Conservation (phyloP, 2,329 filamentous ascomycete species). For the Pseudogymnoascus verrucosus region DNA sequence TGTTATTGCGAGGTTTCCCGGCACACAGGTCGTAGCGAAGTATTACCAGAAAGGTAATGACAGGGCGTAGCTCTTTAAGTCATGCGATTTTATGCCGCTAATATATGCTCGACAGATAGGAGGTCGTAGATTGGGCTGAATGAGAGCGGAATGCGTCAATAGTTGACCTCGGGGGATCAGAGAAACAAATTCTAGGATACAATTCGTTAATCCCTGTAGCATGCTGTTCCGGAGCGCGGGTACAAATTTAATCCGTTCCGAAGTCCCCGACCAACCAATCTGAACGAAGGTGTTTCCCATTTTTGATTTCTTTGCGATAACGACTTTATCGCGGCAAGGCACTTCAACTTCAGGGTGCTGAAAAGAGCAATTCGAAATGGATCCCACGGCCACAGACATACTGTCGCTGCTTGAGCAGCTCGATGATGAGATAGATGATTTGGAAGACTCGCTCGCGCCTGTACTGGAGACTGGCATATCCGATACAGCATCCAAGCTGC, state of each 20-base stretch:
- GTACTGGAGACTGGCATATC: conserved; percentile 58
- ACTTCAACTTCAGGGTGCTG: conserved; percentile 1
- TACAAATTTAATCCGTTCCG: not conserved
- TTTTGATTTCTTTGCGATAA: conserved; percentile 7
- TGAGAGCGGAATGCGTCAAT: not conserved
- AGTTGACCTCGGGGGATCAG: conserved; percentile 7
- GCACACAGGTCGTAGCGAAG: not conserved
- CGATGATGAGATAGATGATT: conserved; percentile 68
- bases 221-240: not conserved
- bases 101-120: conserved; percentile 4
- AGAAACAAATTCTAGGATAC: conserved; percentile 8
- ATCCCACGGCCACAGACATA: conserved; percentile 25
- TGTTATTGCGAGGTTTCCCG: conserved; percentile 1
- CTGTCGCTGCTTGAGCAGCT: conserved; percentile 40
- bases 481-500: conserved; percentile 66
- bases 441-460: conserved; percentile 68
- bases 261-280: conserved; percentile 4
- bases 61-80: not conserved
- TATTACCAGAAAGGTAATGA: conserved; percentile 3
- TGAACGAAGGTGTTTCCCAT: conserved; percentile 2
- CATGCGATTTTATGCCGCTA: not conserved
- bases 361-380: conserved; percentile 30
- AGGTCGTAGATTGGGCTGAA: not conserved
- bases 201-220: conserved; percentile 4
- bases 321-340: not conserved